phyloP scores from a whole-genome alignment of 108 stramenopile species.

The Cyclotella sp. region DNA sequence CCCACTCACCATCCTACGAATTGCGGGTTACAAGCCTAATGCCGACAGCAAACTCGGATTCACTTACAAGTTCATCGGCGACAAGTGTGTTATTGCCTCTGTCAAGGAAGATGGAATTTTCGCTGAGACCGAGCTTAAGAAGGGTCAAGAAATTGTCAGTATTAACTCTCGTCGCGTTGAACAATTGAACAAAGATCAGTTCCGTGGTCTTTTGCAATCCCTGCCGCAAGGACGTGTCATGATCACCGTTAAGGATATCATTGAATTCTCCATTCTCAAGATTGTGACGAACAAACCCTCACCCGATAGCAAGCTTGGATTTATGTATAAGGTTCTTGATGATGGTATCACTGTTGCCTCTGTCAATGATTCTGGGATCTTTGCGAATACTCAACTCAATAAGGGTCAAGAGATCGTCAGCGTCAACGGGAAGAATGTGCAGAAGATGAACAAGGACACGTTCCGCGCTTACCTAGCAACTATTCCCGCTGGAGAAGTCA shows the following conservation, averaged over 20 bases:
- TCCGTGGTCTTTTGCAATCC: not conserved
- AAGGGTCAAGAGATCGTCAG: constrained; percentile 22
- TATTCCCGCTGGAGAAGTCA: constrained; percentile 4
- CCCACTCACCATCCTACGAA: not conserved
- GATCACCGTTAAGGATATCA: constrained; percentile 2
- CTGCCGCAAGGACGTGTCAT: not conserved
- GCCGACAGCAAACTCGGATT: constrained; percentile 6
- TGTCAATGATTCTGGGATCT: constrained; percentile 4
- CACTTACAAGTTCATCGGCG: constrained; percentile 1
- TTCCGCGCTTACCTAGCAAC: not conserved
- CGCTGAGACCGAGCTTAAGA: constrained; percentile 7
- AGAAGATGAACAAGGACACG: not conserved
- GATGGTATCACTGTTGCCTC: constrained; percentile 10
- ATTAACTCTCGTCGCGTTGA: not conserved
- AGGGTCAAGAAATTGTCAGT: constrained; percentile 11
- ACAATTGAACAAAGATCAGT: constrained; percentile 9
- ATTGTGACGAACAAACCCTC: not conserved
- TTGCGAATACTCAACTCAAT: constrained; percentile 1
- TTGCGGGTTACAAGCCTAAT: not conserved
- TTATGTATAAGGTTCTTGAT: constrained; percentile 17
- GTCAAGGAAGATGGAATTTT: constrained; percentile 18
- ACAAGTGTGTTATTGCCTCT: not conserved
- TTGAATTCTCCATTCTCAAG: not conserved
- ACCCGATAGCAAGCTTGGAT: constrained; percentile 1
- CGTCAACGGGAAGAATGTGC: constrained; percentile 16